Evolutionary conservation across 208 protist genomes (phyloP).

Genomic region (Acanthamoeba triangularis): DNA sequence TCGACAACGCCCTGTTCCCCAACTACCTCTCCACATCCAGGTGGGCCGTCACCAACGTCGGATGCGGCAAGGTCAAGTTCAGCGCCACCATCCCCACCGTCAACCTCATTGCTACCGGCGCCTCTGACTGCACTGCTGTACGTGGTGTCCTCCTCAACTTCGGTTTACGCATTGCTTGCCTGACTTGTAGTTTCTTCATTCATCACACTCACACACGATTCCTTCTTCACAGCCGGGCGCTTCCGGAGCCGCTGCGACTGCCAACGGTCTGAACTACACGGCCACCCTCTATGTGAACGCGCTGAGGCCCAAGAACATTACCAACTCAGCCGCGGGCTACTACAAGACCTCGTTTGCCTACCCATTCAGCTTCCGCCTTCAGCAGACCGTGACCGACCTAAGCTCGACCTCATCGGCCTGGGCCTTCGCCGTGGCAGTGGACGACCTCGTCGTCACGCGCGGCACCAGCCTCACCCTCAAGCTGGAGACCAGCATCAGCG

Average conservation of each 20-base stretch:
- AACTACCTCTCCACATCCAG: neutral
- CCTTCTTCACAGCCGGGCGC: neutral
- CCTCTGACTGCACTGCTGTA: constrained; percentile 21
- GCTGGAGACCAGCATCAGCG: constrained; percentile 43
- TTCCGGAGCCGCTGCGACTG: neutral
- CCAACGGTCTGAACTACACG: constrained; percentile 19
- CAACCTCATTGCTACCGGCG: neutral
- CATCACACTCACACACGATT: too few relatives aligned
- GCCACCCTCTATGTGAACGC: constrained; percentile 57
- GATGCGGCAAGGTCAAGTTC: constrained; percentile 55
- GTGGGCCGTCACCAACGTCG: constrained; percentile 33
- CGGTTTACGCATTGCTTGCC: too few relatives aligned
- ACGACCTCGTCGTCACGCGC: neutral
- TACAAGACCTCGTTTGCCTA: constrained; percentile 48
- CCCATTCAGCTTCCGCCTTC: constrained; percentile 27
- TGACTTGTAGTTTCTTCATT: too few relatives aligned
- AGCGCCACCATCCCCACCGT: constrained; percentile 16
- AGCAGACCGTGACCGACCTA: constrained; percentile 20
- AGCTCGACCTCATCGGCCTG: neutral
- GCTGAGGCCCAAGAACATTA: neutral
- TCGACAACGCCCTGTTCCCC: neutral
- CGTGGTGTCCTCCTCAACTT: neutral
- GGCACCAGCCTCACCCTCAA: neutral
- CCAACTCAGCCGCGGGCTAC: neutral
- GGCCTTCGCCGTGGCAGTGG: neutral